phyloP scores from a whole-genome alignment of 805 yeast species.

The Naumovozyma dairenensis region DNA sequence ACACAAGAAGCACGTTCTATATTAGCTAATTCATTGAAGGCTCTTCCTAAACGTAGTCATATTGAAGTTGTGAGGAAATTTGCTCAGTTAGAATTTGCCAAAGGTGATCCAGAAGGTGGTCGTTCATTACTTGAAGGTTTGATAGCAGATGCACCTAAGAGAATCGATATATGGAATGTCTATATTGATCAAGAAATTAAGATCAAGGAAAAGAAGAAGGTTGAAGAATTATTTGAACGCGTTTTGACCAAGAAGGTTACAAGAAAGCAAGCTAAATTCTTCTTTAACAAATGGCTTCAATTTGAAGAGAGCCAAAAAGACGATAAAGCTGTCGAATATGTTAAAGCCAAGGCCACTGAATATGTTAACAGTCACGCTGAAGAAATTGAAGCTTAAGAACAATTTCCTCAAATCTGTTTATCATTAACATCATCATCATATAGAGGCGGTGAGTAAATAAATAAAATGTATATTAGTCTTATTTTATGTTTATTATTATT shows the following conservation, averaged over 20 bases:
- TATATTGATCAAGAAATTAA: conserved; percentile 90
- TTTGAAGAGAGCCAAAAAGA: conserved; percentile 66
- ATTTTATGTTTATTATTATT: no score
- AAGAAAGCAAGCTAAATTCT: conserved; percentile 86
- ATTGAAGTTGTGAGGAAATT: conserved; percentile 77
- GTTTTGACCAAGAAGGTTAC: conserved; percentile 55
- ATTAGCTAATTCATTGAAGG: conserved; percentile 64
- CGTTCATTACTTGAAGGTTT: conserved; percentile 91
- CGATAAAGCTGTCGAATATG: conserved; percentile 64
- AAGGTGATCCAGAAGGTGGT: conserved; percentile 91
- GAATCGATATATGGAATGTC: conserved; percentile 91
- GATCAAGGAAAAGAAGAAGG: conserved; percentile 51
- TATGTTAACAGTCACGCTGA: conserved; percentile 35
- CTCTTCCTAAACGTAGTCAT: conserved; percentile 62
- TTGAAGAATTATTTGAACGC: conserved; percentile 76
- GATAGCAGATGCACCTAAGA: conserved; percentile 78
- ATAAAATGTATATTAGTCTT: no score
- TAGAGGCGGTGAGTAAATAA: no score
- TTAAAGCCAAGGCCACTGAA: conserved; percentile 83
- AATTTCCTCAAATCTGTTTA: no score
- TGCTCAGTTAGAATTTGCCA: conserved; percentile 76
- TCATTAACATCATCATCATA: no score
- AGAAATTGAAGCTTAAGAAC: neutral
- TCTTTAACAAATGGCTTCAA: conserved; percentile 85
- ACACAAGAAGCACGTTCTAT: conserved; percentile 56